Percentiles rank a stretch among this genome's conserved stretches.
phyloP scores from a whole-genome alignment of 2,329 filamentous ascomycete genomes.

The Aphanocladium album region DNA sequence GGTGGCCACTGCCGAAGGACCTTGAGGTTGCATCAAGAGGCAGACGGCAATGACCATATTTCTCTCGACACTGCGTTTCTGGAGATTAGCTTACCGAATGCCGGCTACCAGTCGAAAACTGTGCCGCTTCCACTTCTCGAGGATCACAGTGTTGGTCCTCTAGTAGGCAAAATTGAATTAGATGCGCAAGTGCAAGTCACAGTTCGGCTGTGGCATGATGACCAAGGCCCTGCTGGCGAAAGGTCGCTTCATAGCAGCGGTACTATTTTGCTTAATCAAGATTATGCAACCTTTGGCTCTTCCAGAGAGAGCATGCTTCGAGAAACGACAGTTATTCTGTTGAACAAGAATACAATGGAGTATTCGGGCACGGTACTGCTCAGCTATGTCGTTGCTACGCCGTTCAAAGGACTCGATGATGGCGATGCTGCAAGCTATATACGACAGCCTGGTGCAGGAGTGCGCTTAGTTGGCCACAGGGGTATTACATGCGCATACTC shows the following conservation, averaged over 20 bases:
- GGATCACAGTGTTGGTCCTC: constrained; percentile 19
- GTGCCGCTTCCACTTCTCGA: constrained; percentile 23
- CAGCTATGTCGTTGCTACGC: constrained; percentile 26
- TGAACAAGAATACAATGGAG: constrained; percentile 24
- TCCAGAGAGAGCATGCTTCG: constrained; percentile 28
- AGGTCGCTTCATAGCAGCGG: constrained; percentile 22
- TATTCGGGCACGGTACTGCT: constrained; percentile 29
- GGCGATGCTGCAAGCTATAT: not conserved
- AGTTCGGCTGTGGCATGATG: constrained; percentile 19
- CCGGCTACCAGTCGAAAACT: constrained; percentile 1
- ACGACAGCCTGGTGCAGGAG: not conserved
- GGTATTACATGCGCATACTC: constrained; percentile 18
- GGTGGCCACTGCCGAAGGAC: constrained; percentile 12
- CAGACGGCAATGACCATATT: too few relatives aligned
- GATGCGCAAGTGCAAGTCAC: constrained; percentile 13
- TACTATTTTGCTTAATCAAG: constrained; percentile 22
- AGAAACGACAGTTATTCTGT: constrained; percentile 27
- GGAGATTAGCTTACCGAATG: constrained; percentile 12
- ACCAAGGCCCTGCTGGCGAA: not conserved
- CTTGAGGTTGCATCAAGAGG: not conserved
- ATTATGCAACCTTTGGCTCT: constrained; percentile 21
- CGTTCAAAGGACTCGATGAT: constrained; percentile 16
- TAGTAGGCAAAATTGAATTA: constrained; percentile 19
- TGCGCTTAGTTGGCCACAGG: constrained; percentile 29
- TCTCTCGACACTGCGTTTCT: not conserved